phyloP scores from a whole-genome alignment of 2,329 filamentous ascomycete genomes.

The Colletotrichum aenigma region DNA sequence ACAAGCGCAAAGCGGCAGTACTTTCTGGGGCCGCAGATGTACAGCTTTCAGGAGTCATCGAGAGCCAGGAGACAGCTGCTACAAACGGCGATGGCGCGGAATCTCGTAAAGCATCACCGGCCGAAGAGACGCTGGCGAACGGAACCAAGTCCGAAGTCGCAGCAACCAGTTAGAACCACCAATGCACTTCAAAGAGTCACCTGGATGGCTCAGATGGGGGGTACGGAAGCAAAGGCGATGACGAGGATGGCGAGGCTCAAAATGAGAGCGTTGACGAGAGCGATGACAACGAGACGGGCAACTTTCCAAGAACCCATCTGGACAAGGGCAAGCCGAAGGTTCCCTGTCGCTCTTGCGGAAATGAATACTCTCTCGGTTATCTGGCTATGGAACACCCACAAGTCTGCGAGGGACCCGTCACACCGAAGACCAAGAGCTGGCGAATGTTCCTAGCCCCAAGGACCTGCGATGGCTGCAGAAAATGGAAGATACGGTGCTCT shows the following conservation, averaged over 20 bases:
- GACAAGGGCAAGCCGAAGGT: neutral
- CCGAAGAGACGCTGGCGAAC: neutral
- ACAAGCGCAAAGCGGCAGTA: constrained; percentile 60
- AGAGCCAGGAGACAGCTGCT: constrained; percentile 21
- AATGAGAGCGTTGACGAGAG: neutral
- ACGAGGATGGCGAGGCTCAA: neutral
- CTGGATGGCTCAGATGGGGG: neutral
- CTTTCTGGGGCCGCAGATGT: constrained; percentile 53
- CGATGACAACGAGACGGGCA: neutral
- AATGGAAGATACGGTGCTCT: neutral
- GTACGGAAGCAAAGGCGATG: neutral
- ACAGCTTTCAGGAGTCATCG: constrained; percentile 38
- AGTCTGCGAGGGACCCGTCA: neutral
- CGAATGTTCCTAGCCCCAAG: neutral
- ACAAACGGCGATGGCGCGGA: constrained; percentile 25
- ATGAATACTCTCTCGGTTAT: neutral
- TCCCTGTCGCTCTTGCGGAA: neutral
- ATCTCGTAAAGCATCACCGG: constrained; percentile 24
- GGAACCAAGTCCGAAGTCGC: neutral
- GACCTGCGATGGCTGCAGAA: neutral
- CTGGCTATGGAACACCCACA: neutral
- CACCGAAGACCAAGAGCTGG: neutral
- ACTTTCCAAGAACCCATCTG: neutral
- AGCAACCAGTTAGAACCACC: neutral
- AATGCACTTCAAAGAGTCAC: neutral